Conservation (phyloP, 2,329 filamentous ascomycete species). For the Thelonectria rubi region DNA sequence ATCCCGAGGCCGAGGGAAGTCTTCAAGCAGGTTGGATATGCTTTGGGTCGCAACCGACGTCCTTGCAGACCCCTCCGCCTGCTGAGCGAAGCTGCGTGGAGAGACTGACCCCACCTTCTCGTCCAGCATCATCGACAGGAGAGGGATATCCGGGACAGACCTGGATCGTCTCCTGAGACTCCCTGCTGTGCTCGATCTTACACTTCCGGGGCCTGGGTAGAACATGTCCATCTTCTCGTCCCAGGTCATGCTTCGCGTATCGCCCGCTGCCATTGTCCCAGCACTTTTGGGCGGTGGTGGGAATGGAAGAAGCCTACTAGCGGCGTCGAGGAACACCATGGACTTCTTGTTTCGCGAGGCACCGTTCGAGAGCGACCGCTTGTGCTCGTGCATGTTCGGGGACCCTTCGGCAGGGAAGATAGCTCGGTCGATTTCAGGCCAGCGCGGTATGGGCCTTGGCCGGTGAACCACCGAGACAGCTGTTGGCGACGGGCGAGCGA, state of each 20-base stretch:
- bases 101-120: slow-evolving; percentile 10
- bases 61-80: slow-evolving; percentile 16
- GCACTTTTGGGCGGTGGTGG: slow-evolving; percentile 57
- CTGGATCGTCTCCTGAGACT: slow-evolving; percentile 41
- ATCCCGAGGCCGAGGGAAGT: slow-evolving; percentile 17
- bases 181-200: slow-evolving; percentile 19
- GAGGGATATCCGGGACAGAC: slow-evolving; percentile 40
- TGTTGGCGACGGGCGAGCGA: slow-evolving; percentile 2
- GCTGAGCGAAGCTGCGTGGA: slow-evolving; percentile 8
- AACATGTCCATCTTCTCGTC: slow-evolving; percentile 65
- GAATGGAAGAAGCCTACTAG: slow-evolving; percentile 61
- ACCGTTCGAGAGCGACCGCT: slow-evolving; percentile 60
- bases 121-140: slow-evolving; percentile 23
- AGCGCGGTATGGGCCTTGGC: slow-evolving; percentile 65
- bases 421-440: slow-evolving; percentile 55
- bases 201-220: slow-evolving; percentile 50
- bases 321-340: slow-evolving; percentile 53
- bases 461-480: slow-evolving; percentile 57
- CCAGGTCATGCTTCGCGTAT: slow-evolving; percentile 67
- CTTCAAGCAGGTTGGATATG: slow-evolving; percentile 23
- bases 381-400: slow-evolving; percentile 51
- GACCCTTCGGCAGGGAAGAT: slow-evolving; percentile 57
- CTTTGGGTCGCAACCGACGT: slow-evolving; percentile 16
- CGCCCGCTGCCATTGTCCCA: slow-evolving; percentile 53
- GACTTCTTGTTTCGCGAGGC: slow-evolving; percentile 57